Evolutionary conservation across 192 early-diverging fungal genomes (phyloP).

Genomic region (Coemansia sp.): DNA sequence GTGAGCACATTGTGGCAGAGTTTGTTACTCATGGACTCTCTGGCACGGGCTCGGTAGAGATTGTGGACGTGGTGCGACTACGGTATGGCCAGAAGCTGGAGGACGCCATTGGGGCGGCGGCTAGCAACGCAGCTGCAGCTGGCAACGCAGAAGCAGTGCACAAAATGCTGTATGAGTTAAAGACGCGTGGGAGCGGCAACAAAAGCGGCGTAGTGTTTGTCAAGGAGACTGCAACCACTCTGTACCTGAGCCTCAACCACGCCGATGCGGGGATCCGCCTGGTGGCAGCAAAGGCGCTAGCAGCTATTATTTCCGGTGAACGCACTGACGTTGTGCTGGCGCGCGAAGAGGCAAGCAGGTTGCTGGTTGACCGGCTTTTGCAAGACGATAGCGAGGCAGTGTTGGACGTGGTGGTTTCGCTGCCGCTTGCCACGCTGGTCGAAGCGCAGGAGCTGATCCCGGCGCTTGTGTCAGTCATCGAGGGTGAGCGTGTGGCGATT

Average conservation of each 20-base stretch:
- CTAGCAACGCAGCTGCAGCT: background rate
- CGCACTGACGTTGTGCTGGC: conserved; percentile 20
- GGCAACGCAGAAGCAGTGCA: conserved; percentile 13
- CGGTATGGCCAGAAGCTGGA: conserved; percentile 33
- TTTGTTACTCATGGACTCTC: conserved; percentile 2
- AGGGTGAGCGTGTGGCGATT: conserved; percentile 18
- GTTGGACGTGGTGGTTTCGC: conserved; percentile 15
- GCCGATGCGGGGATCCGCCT: conserved; percentile 66
- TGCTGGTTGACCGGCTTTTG: conserved; percentile 27
- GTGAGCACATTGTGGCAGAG: conserved; percentile 23
- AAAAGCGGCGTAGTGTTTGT: conserved; percentile 48
- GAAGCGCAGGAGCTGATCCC: conserved; percentile 8
- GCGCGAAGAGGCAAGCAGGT: conserved; percentile 9
- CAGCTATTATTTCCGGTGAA: conserved; percentile 53
- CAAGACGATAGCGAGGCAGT: conserved; percentile 40
- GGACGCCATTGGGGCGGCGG: conserved; percentile 25
- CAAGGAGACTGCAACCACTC: conserved; percentile 68
- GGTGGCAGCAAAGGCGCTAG: conserved; percentile 65
- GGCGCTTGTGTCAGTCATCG: conserved; percentile 20
- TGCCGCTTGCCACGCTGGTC: conserved; percentile 18
- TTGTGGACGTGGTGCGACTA: conserved; percentile 25
- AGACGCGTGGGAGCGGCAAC: conserved; percentile 10
- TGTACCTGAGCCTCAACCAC: conserved; percentile 79
- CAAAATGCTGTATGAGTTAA: conserved; percentile 31
- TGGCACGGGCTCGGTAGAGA: background rate